Evolutionary conservation across 2,329 filamentous ascomycete species (phyloP).

Genomic region (Aaosphaeria arxii): DNA sequence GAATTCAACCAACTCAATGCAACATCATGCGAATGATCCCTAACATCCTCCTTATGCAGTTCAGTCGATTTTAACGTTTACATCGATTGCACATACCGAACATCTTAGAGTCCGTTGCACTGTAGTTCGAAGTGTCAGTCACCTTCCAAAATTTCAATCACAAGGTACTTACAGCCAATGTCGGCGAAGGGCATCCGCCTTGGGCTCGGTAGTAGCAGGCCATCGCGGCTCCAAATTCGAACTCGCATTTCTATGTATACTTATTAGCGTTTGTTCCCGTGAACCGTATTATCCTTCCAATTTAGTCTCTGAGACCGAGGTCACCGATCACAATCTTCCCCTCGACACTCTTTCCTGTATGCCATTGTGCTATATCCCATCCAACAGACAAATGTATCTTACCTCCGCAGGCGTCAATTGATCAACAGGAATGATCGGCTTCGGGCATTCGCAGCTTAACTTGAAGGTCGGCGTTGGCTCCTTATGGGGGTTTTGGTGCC

Average conservation of each 20-base stretch:
- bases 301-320: neutral
- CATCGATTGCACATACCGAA: too few relatives aligned
- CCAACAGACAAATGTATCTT: neutral
- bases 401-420: conserved; percentile 22
- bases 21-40: too few relatives aligned
- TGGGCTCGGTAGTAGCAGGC: conserved; percentile 13
- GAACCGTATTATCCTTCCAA: neutral
- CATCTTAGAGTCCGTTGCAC: too few relatives aligned
- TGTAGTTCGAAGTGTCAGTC: too few relatives aligned
- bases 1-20: too few relatives aligned
- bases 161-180: conserved; percentile 9
- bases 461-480: conserved; percentile 28
- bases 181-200: conserved; percentile 15
- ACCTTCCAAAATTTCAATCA: too few relatives aligned
- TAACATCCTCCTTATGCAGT: too few relatives aligned
- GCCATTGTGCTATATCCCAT: neutral
- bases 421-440: conserved; percentile 23
- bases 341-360: neutral
- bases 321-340: neutral
- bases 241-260: conserved; percentile 13
- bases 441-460: conserved; percentile 17
- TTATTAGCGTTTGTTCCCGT: neutral
- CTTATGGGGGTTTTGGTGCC: conserved; percentile 16
- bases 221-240: conserved; percentile 12
- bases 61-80: too few relatives aligned